Percentiles rank a stretch among this genome's conserved stretches.
These are phyloP conservation scores for Coprinopsis cinerea DNA, from an alignment of 768 basidiomycete genomes.

Conservation along the genomic window DNA sequence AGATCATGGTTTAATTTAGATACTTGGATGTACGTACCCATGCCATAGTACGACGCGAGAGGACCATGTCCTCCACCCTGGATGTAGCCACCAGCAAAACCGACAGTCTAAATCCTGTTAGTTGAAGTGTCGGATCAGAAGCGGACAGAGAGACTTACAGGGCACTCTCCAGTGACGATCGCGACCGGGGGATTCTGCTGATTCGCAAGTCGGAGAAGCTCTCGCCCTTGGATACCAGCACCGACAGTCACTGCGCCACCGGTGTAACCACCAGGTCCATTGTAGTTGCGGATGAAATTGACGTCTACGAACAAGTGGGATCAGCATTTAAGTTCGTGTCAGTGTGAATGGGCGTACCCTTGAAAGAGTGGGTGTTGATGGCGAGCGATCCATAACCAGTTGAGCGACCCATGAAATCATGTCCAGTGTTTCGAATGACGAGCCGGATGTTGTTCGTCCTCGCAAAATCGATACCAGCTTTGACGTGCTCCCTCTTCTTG, in stretches of 20 bases:
- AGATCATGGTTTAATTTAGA: not conserved
- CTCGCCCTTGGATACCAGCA: constrained; percentile 16
- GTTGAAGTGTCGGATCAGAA: not conserved
- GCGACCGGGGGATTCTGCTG: constrained; percentile 13
- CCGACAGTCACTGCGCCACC: constrained; percentile 18
- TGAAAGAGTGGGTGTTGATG: constrained; percentile 17
- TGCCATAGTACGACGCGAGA: constrained; percentile 15
- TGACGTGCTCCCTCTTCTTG: constrained; percentile 16
- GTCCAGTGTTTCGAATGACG: constrained; percentile 20
- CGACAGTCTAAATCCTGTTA: constrained; percentile 22
- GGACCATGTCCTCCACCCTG: constrained; percentile 31
- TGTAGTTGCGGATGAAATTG: constrained; percentile 14
- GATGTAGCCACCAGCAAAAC: constrained; percentile 36
- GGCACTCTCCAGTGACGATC: constrained; percentile 16
- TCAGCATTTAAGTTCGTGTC: not conserved
- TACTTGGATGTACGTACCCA: constrained; percentile 9
- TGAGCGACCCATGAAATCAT: constrained; percentile 20
- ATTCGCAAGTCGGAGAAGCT: constrained; percentile 11
- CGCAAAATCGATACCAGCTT: constrained; percentile 18
- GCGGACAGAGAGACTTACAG: constrained; percentile 7
- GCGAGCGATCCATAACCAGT: constrained; percentile 18
- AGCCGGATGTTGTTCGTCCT: constrained; percentile 18
- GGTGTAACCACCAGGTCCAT: constrained; percentile 12
- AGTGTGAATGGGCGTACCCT: not conserved
- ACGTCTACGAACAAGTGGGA: constrained; percentile 9